Percentiles rank a stretch among this genome's conserved stretches.
Evolutionary conservation across 2,329 filamentous ascomycete genomes (phyloP).

Genomic region (Botrytis paeoniae): DNA sequence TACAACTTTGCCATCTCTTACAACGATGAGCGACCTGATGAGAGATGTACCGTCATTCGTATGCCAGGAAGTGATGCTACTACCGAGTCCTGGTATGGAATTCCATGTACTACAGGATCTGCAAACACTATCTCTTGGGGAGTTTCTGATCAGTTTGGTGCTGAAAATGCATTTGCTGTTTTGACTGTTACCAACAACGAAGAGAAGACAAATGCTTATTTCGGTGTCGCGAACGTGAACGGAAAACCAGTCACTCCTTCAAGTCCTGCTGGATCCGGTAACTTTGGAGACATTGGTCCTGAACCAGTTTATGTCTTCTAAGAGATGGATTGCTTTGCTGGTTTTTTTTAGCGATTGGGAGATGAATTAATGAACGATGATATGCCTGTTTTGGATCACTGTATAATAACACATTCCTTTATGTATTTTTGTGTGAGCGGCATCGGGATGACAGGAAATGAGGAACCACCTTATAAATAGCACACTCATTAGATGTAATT

Average conservation of each 20-base stretch:
- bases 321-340: not conserved
- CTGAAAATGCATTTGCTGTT: not conserved
- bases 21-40: not conserved
- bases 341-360: not conserved
- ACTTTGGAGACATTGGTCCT: conserved; percentile 4
- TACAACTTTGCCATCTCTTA: conserved; percentile 2
- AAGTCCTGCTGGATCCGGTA: not conserved
- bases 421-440: not conserved
- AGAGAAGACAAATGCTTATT: not conserved
- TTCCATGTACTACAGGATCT: conserved; percentile 6
- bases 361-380: not conserved
- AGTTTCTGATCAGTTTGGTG: not conserved
- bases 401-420: not conserved
- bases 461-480: not conserved
- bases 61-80: conserved; percentile 3
- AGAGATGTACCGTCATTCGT: not conserved
- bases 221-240: not conserved
- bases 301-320: not conserved
- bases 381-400: not conserved
- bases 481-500: not conserved
- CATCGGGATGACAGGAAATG: not conserved
- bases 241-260: not conserved
- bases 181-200: conserved; percentile 5
- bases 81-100: not conserved
- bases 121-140: conserved; percentile 1